Conservation (phyloP, 176 grass and related monocot species). For the Musa acuminata region DNA sequence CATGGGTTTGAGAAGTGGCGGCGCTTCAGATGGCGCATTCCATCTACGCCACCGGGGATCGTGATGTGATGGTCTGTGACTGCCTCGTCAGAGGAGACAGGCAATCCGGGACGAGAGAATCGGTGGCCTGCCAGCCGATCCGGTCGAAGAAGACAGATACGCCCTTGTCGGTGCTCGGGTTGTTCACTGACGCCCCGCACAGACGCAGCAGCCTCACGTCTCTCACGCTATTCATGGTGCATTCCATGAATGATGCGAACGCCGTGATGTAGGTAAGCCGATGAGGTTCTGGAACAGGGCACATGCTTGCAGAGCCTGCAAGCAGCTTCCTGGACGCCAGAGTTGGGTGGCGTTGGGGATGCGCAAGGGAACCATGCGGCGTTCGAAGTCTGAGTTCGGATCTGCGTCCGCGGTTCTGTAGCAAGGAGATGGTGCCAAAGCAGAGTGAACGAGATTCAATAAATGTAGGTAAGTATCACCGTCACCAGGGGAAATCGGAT, state of each 20-base stretch:
- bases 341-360: conserved; percentile 31
- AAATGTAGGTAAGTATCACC: conserved; percentile 23
- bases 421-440: conserved; percentile 12
- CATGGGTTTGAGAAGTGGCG: conserved; percentile 43
- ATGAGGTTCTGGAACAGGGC: conserved; percentile 32
- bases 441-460: conserved; percentile 43
- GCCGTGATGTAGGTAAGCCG: conserved; percentile 27
- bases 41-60: not conserved
- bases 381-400: conserved; percentile 21
- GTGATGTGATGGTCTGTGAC: conserved; percentile 16
- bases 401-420: conserved; percentile 20
- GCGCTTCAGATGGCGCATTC: conserved; percentile 31
- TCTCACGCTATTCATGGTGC: conserved; percentile 16
- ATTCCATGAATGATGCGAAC: conserved; percentile 29
- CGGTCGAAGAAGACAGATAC: not conserved
- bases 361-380: conserved; percentile 21
- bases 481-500: conserved; percentile 1
- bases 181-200: conserved; percentile 16
- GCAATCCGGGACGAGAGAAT: conserved; percentile 22
- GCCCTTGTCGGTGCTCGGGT: conserved; percentile 16
- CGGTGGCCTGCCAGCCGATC: conserved; percentile 28
- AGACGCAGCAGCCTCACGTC: conserved; percentile 35
- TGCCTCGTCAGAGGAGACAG: not conserved
- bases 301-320: conserved; percentile 17
- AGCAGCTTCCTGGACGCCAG: not conserved